These are phyloP conservation scores for Phoma herbarum DNA, from an alignment of 2,329 filamentous ascomycete genomes.

Conservation along the genomic window DNA sequence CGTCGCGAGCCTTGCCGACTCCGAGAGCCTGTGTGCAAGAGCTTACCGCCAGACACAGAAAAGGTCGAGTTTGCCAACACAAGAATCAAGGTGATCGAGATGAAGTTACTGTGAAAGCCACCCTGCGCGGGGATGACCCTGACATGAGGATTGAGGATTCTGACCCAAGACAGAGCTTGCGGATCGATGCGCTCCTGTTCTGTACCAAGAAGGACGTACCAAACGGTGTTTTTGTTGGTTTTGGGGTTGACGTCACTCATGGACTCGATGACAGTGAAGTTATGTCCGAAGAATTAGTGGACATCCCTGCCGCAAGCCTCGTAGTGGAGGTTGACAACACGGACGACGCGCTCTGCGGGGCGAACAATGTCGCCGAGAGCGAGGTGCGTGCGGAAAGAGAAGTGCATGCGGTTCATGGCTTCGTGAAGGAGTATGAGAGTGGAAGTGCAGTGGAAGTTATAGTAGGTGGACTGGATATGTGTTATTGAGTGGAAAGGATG, in stretches of 20 bases:
- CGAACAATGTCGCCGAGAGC: not conserved
- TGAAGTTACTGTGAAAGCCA: constrained; percentile 1
- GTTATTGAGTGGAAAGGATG: not conserved
- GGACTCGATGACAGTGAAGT: not conserved
- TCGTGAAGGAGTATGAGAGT: too few relatives aligned
- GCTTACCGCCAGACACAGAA: not conserved
- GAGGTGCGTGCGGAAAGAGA: not conserved
- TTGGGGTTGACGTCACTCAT: not conserved
- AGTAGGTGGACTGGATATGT: not conserved
- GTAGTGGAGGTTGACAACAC: constrained; percentile 7
- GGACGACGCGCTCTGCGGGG: constrained; percentile 4
- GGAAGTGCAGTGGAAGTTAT: not conserved
- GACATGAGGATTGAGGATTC: not conserved
- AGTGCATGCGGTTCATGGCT: not conserved
- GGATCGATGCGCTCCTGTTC: constrained; percentile 6
- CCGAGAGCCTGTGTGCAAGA: not conserved
- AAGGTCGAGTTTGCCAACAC: too few relatives aligned
- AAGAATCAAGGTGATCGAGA: too few relatives aligned
- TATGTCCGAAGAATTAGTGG: not conserved
- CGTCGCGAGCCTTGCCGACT: not conserved
- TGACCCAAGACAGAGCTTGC: not conserved
- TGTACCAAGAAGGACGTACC: not conserved
- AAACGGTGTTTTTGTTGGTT: constrained; percentile 4
- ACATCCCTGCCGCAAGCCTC: not conserved
- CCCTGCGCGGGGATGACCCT: not conserved